Base-by-base conservation (phyloP, 495 filamentous ascomycete genomes). In the Annulohypoxylon bovei region DNA sequence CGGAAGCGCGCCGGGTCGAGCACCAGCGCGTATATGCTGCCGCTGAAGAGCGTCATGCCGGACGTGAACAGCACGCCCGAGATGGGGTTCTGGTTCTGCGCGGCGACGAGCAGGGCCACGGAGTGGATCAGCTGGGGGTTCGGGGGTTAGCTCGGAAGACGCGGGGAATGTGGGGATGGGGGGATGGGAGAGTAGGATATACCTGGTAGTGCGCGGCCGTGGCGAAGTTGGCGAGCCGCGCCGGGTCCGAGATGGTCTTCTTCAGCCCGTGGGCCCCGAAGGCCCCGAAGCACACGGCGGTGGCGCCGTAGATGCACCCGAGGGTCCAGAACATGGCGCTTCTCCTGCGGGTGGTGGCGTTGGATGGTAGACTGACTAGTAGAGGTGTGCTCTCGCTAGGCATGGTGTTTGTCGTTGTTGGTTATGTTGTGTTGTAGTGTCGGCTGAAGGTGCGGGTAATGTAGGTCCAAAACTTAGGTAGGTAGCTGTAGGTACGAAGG, bases 211-310 rank as follows among this genome's bases (percentile, higher is more conserved):
- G 86, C 0, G 88, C 88, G 9, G 86, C 88, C 1, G 86, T 89
- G 14, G 68, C 65, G 80, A 85, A 90, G 69, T 82, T 88, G 25
- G 81, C 81, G 37, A 89, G 61, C 30, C 78, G 78, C 7, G 75
- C 68, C n/a, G 87, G 87, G 61, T 89, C 87, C 2, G 81, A 60
- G 71, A 88, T 85, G 57, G 75, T 74, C 52, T 81, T 82, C 76
- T 88, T 89, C 23, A 90, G 80, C 14, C 87, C 87, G 73, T 90
- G 88, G 33, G 88, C 87, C 16, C 88, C 88, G 73, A 89, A 90
- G 1, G 88, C 88, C 16, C 87, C 88, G 52, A 89, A 72, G n/a
- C 76, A 79, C 63, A 90, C 88, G 72, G 82, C 80, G 6, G 83
- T 74, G 18, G 88, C 88, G 76, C 88, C 88, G 75, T 83, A 88